These are phyloP conservation scores for Puccinia triticina DNA, from an alignment of 1,284 basidiomycete species.

Conservation along the genomic window DNA sequence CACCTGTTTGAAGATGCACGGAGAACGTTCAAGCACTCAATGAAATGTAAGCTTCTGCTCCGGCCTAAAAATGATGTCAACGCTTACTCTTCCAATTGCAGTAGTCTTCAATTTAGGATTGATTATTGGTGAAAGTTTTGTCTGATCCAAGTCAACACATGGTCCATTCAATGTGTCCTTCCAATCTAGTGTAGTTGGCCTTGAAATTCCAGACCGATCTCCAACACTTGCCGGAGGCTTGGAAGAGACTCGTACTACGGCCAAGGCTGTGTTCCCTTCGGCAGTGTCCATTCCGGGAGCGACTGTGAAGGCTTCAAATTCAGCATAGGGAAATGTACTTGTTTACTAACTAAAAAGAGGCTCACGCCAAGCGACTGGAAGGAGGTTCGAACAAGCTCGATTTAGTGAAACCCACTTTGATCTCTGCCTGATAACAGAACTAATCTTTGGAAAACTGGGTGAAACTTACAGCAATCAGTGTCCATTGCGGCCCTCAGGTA, in stretches of 20 bases:
- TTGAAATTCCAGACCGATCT: background rate
- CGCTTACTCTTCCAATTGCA: slow-evolving; percentile 31
- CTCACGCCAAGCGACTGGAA: slow-evolving; percentile 18
- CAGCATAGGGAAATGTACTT: background rate
- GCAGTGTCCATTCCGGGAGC: slow-evolving; percentile 42
- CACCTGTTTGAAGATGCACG: background rate
- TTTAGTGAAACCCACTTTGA: background rate
- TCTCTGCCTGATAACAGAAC: background rate
- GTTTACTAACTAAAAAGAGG: background rate
- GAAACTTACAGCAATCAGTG: slow-evolving; percentile 39
- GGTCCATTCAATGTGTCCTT: background rate
- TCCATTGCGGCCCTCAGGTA: slow-evolving; percentile 58
- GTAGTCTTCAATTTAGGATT: slow-evolving; percentile 15
- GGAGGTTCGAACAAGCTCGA: background rate
- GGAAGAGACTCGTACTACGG: slow-evolving; percentile 28
- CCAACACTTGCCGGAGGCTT: background rate
- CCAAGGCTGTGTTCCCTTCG: slow-evolving; percentile 41
- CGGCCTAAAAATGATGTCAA: background rate
- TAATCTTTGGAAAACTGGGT: too few relatives aligned
- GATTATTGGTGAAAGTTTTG: slow-evolving; percentile 23
- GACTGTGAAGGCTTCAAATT: background rate
- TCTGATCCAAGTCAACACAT: slow-evolving; percentile 1
- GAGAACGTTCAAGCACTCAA: too few relatives aligned
- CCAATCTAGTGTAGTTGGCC: background rate
- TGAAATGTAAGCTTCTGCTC: background rate